Conservation (phyloP, 768 basidiomycete genomes). For the Russula olivacea region DNA sequence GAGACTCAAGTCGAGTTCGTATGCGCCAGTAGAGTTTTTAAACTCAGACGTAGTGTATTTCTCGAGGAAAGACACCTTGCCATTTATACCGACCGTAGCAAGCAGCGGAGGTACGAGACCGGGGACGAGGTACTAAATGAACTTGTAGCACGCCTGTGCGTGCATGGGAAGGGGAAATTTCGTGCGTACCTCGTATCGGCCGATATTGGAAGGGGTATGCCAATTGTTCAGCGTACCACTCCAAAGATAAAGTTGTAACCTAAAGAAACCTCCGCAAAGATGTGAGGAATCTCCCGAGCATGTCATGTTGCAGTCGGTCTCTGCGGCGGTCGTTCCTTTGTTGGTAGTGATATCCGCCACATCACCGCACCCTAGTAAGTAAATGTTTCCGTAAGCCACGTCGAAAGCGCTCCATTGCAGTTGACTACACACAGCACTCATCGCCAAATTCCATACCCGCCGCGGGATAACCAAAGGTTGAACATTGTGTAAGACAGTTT, state of each 20-base stretch:
- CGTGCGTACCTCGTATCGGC: constrained; percentile 60
- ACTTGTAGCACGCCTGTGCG: not conserved
- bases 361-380: constrained; percentile 61
- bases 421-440: constrained; percentile 59
- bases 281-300: constrained; percentile 69
- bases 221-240: constrained; percentile 46
- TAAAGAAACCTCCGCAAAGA: constrained; percentile 55
- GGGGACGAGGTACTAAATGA: constrained; percentile 38
- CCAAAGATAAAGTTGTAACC: constrained; percentile 39
- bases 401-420: not conserved
- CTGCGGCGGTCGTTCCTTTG: constrained; percentile 31
- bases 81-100: constrained; percentile 71
- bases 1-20: constrained; percentile 66
- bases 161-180: not conserved
- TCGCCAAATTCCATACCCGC: constrained; percentile 64
- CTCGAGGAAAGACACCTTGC: constrained; percentile 77
- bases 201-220: constrained; percentile 59
- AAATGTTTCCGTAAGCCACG: not conserved
- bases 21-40: constrained; percentile 67
- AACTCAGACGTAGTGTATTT: constrained; percentile 61
- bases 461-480: constrained; percentile 63
- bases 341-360: constrained; percentile 42
- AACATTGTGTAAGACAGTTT: constrained; percentile 62
- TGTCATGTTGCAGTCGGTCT: constrained; percentile 40
- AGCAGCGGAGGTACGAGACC: constrained; percentile 71